These are phyloP conservation scores for Suaeda aralocaspica DNA, from an alignment of 148 eudicot species.

Conservation along the genomic window DNA sequence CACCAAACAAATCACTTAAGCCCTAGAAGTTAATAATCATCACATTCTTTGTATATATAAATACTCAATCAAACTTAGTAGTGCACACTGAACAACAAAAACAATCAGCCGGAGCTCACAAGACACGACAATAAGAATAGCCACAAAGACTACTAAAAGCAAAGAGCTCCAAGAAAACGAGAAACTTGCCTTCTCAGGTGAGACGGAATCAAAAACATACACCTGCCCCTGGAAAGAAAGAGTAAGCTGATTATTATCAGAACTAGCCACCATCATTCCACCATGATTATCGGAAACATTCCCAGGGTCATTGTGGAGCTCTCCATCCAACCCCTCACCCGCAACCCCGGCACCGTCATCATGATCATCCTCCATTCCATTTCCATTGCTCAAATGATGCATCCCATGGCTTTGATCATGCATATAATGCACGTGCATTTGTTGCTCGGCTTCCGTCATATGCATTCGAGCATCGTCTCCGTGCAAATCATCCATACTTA, in stretches of 20 bases:
- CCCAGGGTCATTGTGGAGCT: conserved; percentile 44
- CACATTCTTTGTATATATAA: no score
- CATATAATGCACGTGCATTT: conserved; percentile 51
- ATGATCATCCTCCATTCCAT: conserved; percentile 52
- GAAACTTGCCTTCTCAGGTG: conserved; percentile 63
- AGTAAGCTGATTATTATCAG: conserved; percentile 62
- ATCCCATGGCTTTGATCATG: conserved; percentile 50
- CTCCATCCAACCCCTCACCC: conserved; percentile 50
- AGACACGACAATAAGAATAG: not conserved
- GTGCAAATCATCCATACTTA: conserved; percentile 42
- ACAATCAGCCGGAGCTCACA: not conserved
- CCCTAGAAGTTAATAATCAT: no score
- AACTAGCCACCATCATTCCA: conserved; percentile 33
- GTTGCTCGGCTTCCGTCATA: conserved; percentile 37
- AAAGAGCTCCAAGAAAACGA: not conserved
- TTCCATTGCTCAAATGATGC: conserved; percentile 56
- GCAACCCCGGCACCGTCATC: conserved; percentile 38
- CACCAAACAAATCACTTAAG: no score
- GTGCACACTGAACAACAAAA: no score
- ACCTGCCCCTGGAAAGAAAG: conserved; percentile 84
- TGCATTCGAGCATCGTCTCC: conserved; percentile 37
- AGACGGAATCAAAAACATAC: conserved; percentile 72
- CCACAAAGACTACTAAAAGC: not conserved
- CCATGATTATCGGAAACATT: conserved; percentile 44
- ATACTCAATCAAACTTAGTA: not conserved